A percentile compares a stretch with the other conserved stretches of the same genome.
phyloP scores from a whole-genome alignment of 306 rosid species.

The Lathyrus sativus region DNA sequence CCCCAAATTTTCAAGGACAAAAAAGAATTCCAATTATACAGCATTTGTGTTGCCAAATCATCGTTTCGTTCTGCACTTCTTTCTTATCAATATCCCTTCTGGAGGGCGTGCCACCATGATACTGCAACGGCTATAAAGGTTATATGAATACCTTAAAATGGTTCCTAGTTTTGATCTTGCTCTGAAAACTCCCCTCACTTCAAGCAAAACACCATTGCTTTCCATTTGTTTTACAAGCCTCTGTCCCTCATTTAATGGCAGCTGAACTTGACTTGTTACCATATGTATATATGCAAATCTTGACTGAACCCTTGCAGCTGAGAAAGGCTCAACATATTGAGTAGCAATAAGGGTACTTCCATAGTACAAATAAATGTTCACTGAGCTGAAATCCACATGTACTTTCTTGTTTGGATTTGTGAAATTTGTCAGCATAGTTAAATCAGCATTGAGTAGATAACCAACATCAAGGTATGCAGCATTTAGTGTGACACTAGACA shows the following conservation, averaged over 20 bases:
- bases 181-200: constrained; percentile 61
- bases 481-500: constrained; percentile 63
- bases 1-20: constrained; percentile 30
- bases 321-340: constrained; percentile 70
- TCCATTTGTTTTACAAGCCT: constrained; percentile 65
- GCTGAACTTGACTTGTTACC: constrained; percentile 74
- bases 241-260: constrained; percentile 54
- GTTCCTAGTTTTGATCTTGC: constrained; percentile 74
- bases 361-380: constrained; percentile 59
- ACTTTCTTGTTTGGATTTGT: constrained; percentile 91
- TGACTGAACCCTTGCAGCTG: constrained; percentile 54
- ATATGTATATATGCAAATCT: constrained; percentile 63
- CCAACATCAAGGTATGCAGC: constrained; percentile 97
- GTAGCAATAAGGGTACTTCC: constrained; percentile 70
- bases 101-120: constrained; percentile 73
- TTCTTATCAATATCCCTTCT: constrained; percentile 55
- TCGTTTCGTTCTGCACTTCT: constrained; percentile 68
- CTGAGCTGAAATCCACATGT: constrained; percentile 69
- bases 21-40: constrained; percentile 32
- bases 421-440: constrained; percentile 78
- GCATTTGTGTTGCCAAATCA: constrained; percentile 26
- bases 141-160: constrained; percentile 68
- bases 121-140: constrained; percentile 59
- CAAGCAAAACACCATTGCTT: constrained; percentile 56
- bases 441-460: constrained; percentile 79